Percentiles rank a stretch among this genome's conserved stretches.
These are phyloP conservation scores for Endogone sp. DNA, from an alignment of 192 early-diverging fungal species.

Conservation along the genomic window DNA sequence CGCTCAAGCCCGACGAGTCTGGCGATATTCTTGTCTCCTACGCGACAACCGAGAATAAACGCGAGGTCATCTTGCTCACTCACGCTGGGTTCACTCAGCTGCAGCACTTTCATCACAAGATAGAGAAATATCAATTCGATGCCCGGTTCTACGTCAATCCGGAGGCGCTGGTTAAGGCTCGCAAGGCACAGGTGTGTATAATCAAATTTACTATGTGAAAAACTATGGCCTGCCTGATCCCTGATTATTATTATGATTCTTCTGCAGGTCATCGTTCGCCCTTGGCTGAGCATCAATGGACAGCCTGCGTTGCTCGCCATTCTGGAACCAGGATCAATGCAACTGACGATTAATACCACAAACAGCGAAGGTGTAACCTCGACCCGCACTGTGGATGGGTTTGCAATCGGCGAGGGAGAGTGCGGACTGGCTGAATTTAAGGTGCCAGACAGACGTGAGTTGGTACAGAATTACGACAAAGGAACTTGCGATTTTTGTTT, in stretches of 20 bases:
- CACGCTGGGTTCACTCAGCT: conserved; percentile 31
- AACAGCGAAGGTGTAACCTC: conserved; percentile 16
- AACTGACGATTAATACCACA: conserved; percentile 14
- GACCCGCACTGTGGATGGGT: neutral
- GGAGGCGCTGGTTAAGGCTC: conserved; percentile 29
- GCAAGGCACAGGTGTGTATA: conserved; percentile 25
- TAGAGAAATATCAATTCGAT: conserved; percentile 29
- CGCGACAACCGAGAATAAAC: neutral
- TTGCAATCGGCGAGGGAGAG: neutral
- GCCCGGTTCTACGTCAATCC: conserved; percentile 33
- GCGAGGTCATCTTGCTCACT: conserved; percentile 14
- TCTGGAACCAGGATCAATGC: conserved; percentile 27
- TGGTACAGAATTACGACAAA: neutral
- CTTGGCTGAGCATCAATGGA: conserved; percentile 7
- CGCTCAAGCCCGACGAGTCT: conserved; percentile 27
- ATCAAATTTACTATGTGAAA: neutral
- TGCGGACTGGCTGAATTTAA: neutral
- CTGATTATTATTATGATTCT: neutral
- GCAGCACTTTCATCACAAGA: conserved; percentile 9
- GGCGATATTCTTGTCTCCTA: conserved; percentile 44
- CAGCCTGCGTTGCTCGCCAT: conserved; percentile 24
- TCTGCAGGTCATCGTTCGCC: conserved; percentile 16
- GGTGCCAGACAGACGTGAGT: neutral
- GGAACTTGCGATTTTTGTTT: no score
- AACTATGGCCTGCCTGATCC: neutral